Evolutionary conservation across 2,329 filamentous ascomycete species (phyloP).

Genomic region (Plenodomus lindquistii): DNA sequence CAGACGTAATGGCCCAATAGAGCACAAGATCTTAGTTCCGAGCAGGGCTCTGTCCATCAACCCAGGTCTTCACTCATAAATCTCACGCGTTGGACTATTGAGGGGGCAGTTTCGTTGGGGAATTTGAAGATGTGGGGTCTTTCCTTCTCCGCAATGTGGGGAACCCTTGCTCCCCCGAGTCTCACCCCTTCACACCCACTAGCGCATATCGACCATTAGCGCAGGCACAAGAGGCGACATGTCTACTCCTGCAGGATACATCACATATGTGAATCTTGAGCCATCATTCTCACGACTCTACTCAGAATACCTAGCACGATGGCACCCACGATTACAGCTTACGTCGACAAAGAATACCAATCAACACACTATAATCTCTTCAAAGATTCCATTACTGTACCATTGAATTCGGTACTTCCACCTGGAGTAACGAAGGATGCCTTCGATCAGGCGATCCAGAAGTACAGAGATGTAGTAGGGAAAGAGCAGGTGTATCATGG

Average conservation of each 20-base stretch:
- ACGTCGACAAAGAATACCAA: constrained; percentile 49
- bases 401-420: constrained; percentile 46
- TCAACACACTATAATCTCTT: constrained; percentile 49
- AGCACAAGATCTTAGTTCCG: too few relatives aligned
- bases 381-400: constrained; percentile 45
- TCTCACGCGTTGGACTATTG: too few relatives aligned
- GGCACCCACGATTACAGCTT: constrained; percentile 23
- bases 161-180: constrained; percentile 2
- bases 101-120: not conserved
- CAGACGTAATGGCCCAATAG: too few relatives aligned
- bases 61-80: too few relatives aligned
- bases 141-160: constrained; percentile 20
- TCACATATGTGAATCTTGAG: not conserved
- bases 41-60: too few relatives aligned
- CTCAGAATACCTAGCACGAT: not conserved
- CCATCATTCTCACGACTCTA: not conserved
- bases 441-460: constrained; percentile 45
- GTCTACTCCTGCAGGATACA: constrained; percentile 3
- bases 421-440: constrained; percentile 45
- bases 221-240: not conserved
- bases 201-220: not conserved
- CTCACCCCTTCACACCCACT: not conserved
- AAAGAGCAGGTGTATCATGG: constrained; percentile 46
- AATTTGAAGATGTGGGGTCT: constrained; percentile 16
- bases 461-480: constrained; percentile 43